These are phyloP conservation scores for Arabidopsis arenosa DNA, from an alignment of 345 rosid species.

Conservation along the genomic window DNA sequence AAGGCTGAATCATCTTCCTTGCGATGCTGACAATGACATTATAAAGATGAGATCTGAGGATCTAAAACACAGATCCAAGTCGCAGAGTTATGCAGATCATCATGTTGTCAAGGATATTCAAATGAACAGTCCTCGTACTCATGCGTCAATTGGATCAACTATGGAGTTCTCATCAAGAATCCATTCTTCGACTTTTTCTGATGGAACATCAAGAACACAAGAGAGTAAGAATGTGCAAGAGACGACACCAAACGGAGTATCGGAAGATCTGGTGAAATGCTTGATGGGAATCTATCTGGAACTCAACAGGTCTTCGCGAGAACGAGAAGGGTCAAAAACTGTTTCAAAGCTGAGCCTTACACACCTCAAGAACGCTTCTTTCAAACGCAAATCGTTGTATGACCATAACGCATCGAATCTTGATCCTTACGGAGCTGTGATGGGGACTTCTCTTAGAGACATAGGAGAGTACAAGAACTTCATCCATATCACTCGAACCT, in stretches of 20 bases:
- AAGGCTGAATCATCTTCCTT: slow-evolving; percentile 47
- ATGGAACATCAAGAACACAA: slow-evolving; percentile 46
- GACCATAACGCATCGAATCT: slow-evolving; percentile 57
- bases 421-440: slow-evolving; percentile 76
- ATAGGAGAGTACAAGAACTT: slow-evolving; percentile 83
- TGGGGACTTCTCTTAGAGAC: slow-evolving; percentile 68
- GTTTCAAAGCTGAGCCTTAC: slow-evolving; percentile 59
- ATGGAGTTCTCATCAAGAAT: slow-evolving; percentile 56
- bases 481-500: slow-evolving; percentile 70
- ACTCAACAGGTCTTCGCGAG: slow-evolving; percentile 54
- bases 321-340: slow-evolving; percentile 53
- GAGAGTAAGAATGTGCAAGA: slow-evolving; percentile 29
- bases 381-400: slow-evolving; percentile 48
- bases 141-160: slow-evolving; percentile 66
- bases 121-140: slow-evolving; percentile 53
- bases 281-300: slow-evolving; percentile 71
- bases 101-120: slow-evolving; percentile 47
- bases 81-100: slow-evolving; percentile 52
- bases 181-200: slow-evolving; percentile 51
- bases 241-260: slow-evolving; percentile 62
- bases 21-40: slow-evolving; percentile 39
- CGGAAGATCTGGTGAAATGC: slow-evolving; percentile 74
- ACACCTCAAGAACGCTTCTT: slow-evolving; percentile 45
- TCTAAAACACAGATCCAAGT: slow-evolving; percentile 52
- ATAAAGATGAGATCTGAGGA: slow-evolving; percentile 37